These are phyloP conservation scores for Aspergillus saccharolyticus DNA, from an alignment of 495 filamentous ascomycete species.

Conservation along the genomic window DNA sequence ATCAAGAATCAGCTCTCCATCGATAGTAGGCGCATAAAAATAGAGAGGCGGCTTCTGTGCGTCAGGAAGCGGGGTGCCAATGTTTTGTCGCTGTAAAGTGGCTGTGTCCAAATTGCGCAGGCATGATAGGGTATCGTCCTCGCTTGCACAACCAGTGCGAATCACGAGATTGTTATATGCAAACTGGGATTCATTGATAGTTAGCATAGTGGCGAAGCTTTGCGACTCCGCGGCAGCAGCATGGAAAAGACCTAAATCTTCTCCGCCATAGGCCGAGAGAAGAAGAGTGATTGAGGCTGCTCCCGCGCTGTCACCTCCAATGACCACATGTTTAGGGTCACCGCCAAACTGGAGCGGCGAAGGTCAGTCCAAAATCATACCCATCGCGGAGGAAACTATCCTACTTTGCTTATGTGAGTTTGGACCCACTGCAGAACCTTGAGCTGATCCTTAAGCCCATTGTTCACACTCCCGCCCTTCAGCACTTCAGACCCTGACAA, in stretches of 20 bases:
- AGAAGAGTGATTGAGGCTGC: slow-evolving; percentile 62
- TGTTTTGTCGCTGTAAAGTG: slow-evolving; percentile 50
- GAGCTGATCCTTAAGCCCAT: slow-evolving; percentile 67
- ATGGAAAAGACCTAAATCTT: slow-evolving; percentile 54
- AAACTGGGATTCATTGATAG: slow-evolving; percentile 57
- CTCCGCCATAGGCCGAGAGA: slow-evolving; percentile 57
- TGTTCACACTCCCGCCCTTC: slow-evolving; percentile 55
- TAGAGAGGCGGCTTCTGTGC: slow-evolving; percentile 46
- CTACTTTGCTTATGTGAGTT: slow-evolving; percentile 52
- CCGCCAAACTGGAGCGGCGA: slow-evolving; percentile 56
- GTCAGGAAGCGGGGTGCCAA: slow-evolving; percentile 50
- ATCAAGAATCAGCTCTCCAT: slow-evolving; percentile 53
- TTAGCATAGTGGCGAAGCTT: slow-evolving; percentile 58
- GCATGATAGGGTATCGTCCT: slow-evolving; percentile 50
- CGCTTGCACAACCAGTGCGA: slow-evolving; percentile 47
- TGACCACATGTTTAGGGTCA: slow-evolving; percentile 63
- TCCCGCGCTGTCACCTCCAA: slow-evolving; percentile 70
- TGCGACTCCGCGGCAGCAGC: slow-evolving; percentile 61
- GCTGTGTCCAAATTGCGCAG: slow-evolving; percentile 47
- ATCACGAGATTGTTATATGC: slow-evolving; percentile 58
- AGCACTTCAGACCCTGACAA: slow-evolving; percentile 58
- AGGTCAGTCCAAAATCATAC: not conserved
- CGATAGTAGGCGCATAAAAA: slow-evolving; percentile 55
- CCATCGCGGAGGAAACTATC: not conserved
- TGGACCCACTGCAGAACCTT: slow-evolving; percentile 66